Percentiles rank a stretch among this genome's conserved stretches.
Conservation (phyloP, 306 rosid genomes). For the Castanospermum australe region DNA sequence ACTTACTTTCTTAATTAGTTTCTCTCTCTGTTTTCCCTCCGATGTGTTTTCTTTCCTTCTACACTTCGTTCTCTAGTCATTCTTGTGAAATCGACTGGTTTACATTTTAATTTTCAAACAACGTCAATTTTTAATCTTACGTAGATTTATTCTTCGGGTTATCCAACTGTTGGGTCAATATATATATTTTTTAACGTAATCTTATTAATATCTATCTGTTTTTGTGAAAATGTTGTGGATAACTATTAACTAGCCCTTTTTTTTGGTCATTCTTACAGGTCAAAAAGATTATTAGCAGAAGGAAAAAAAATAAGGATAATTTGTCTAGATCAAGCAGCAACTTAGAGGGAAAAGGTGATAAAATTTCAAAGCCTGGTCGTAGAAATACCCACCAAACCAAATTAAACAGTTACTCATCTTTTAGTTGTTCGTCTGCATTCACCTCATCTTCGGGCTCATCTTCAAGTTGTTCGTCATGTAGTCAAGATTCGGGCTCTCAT, state of each 20-base stretch:
- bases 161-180: neutral
- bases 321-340: neutral
- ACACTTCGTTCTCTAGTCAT: neutral
- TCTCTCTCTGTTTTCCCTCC: neutral
- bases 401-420: neutral
- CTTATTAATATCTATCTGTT: neutral
- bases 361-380: neutral
- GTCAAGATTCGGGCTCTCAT: neutral
- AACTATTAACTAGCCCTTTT: no score
- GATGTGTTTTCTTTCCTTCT: neutral
- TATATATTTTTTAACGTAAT: neutral
- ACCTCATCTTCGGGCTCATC: neutral
- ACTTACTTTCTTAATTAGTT: neutral
- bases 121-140: neutral
- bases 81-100: neutral
- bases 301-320: neutral
- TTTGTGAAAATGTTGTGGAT: neutral
- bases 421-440: neutral
- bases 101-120: neutral
- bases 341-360: neutral
- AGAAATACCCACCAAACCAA: neutral
- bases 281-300: conserved; percentile 4
- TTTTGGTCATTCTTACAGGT: neutral
- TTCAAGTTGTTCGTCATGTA: neutral
- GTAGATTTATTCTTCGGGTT: neutral